phyloP scores from a whole-genome alignment of 352 stramenopile genomes.

The Globisporangium abappressorium region DNA sequence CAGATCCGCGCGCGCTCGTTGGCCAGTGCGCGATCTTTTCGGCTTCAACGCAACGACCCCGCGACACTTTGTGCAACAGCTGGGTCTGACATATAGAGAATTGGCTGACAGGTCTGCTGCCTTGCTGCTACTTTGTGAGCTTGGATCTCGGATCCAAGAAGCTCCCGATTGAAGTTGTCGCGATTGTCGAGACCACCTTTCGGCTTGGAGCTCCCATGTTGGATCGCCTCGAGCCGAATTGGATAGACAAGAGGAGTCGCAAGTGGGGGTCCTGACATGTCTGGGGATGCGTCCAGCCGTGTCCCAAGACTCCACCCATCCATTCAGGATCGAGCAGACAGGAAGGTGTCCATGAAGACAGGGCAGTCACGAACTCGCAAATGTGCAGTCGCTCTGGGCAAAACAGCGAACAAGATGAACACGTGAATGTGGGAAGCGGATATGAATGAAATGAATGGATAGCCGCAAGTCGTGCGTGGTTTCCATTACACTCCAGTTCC shows the following conservation, averaged over 20 bases:
- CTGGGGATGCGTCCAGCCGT: not conserved
- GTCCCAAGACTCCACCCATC: not conserved
- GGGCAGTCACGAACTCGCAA: not conserved
- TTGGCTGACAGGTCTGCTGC: not conserved
- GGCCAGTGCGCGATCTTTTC: conserved; percentile 1
- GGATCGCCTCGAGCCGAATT: not conserved
- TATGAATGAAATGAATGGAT: not conserved
- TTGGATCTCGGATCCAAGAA: not conserved
- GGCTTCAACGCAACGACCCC: not conserved
- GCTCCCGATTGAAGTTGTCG: not conserved
- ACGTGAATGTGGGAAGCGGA: not conserved
- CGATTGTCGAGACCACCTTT: not conserved
- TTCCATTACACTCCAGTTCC: not conserved
- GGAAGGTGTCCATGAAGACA: conserved; percentile 10
- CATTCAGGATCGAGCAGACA: not conserved
- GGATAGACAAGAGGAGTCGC: not conserved
- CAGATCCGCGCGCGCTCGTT: not conserved
- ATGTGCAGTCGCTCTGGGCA: not conserved
- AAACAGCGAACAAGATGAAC: not conserved
- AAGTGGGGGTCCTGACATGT: not conserved
- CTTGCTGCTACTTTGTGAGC: not conserved
- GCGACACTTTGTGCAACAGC: not conserved
- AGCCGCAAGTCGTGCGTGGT: not conserved
- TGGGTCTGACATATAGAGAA: not conserved
- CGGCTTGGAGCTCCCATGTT: not conserved